Evolutionary conservation across 164 flowering plant species (phyloP), one percentile per base, ranked within the genome.

Genomic region (Annona cherimola): DNA sequence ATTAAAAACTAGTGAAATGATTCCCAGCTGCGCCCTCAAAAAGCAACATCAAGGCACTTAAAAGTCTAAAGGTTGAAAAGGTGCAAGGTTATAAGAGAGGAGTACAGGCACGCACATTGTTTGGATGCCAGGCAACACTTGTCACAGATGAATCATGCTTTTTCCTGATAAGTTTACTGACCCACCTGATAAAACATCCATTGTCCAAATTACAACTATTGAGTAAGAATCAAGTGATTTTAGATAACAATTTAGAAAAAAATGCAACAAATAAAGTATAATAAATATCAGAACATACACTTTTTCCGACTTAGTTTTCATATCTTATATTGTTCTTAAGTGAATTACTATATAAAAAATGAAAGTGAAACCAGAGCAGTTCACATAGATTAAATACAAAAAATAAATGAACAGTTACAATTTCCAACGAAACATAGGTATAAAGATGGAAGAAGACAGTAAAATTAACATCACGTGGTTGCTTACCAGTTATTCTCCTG

Each of bases 71-170:
- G 9, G 9, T 4, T 4, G 50, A 50, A 3, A 50, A 50, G 18
- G 0, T 50, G 57, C 57, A 9, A 2, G 57, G 57, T 50, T 45
- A 50, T 50, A 45, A 61, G 42, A 14, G 41, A 69, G 42, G 57
- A 70, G 62, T 18, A 18, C 42, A 69, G 20, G 75, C 71, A 74
- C 94, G 4, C 68, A 93, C 99, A 84, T 95, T 95, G 77, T 95
- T 88, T 19, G 99, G 99, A 88, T 95, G 99, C 99, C 99, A 95
- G 55, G 99, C 97, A 80, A 95, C 96, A 86, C 90, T 82, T 18
- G 98, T 95, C 71, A 95, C 99, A 62, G 99, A 95, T 69, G 99
- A 95, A 75, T 87, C 84, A 77, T 95, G 99, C 73, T 79, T 86
- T 78, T 93, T 95, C 81, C 98, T 80, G 63, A 95, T 90, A 75